Base-by-base conservation (phyloP, 2,329 filamentous ascomycete species). In the Microsporum audouinii region DNA sequence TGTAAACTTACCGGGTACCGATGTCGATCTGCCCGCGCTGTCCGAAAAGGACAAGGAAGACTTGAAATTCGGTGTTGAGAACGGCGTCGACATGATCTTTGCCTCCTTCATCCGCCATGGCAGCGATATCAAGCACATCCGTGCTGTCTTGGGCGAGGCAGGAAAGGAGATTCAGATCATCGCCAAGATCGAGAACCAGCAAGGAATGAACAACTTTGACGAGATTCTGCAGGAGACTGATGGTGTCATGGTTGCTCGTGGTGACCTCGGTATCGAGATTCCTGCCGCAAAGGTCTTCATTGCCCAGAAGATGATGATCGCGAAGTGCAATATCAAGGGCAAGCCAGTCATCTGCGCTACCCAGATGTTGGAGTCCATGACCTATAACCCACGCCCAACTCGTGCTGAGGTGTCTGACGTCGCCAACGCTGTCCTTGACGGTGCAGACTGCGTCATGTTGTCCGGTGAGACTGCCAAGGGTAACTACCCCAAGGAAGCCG, bases 271-370 rank as follows among this genome's bases (percentile, higher is more conserved):
- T 82, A 99, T 99, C 71, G 94, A 99, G 80, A 99, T 99, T 70
- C 92, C 94, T 57, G 92, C 94, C 64, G 90, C 92, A 66, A 94
- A 99, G 83, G 94, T 99, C 68, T 99, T 99, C 78, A 90, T 95
- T 69, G 94, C 94, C 61, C 94, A 99, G 83, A 99, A 99, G 88
- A 99, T 99, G 89, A 91, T 99, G 84, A 99, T 99, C 78, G 91
- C 94, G 79, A 97, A 97, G 87, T 99, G 94, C 86, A 99, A 99
- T 83, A 86, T 96, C 73, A 91, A 91, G 69, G 94, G 94, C 78
- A 99, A 99, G 84, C 94, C 94, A 68, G 91, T 92, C 76, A 96
- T 99, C 76, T 97, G 92, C 79, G 94, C 94, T 63, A 99, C 94
- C 45, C 94, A 99, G 82, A 99, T 99, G 94, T 85, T 99, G 69